phyloP scores from a whole-genome alignment of 257 asterid species.

The Solanum tarijense region DNA sequence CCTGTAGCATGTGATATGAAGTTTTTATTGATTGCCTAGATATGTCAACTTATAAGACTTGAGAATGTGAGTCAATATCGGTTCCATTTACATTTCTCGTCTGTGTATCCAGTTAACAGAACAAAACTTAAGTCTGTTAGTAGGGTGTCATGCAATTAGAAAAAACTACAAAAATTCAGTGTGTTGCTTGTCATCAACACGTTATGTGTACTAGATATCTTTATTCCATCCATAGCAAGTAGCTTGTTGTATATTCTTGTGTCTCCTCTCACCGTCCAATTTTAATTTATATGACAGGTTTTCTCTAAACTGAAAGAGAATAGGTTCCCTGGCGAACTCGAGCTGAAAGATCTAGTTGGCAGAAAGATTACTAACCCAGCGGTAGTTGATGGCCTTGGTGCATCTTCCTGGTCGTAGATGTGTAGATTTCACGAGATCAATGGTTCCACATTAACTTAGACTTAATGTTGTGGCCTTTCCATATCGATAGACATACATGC shows the following conservation, averaged over 20 bases:
- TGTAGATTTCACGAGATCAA: neutral
- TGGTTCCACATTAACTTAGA: neutral
- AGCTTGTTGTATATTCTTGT: neutral
- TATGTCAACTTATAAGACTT: neutral
- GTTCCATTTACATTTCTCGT: neutral
- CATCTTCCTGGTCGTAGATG: constrained; percentile 30
- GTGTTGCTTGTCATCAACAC: neutral
- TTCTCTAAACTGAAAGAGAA: constrained; percentile 72
- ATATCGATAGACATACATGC: neutral
- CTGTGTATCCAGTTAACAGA: neutral
- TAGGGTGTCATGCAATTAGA: neutral
- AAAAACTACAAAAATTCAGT: neutral
- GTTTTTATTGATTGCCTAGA: neutral
- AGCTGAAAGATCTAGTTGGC: constrained; percentile 68
- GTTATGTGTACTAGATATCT: neutral
- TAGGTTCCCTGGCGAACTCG: constrained; percentile 90
- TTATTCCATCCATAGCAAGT: neutral
- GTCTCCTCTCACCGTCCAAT: neutral
- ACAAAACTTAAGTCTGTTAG: neutral
- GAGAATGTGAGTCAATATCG: neutral
- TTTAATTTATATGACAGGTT: constrained; percentile 31
- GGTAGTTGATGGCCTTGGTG: constrained; percentile 37
- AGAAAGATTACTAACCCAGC: constrained; percentile 53
- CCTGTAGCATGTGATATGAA: neutral
- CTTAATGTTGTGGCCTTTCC: neutral